Evolutionary conservation across 179 eudicot species (phyloP).

Genomic region (Spergularia azorica): DNA sequence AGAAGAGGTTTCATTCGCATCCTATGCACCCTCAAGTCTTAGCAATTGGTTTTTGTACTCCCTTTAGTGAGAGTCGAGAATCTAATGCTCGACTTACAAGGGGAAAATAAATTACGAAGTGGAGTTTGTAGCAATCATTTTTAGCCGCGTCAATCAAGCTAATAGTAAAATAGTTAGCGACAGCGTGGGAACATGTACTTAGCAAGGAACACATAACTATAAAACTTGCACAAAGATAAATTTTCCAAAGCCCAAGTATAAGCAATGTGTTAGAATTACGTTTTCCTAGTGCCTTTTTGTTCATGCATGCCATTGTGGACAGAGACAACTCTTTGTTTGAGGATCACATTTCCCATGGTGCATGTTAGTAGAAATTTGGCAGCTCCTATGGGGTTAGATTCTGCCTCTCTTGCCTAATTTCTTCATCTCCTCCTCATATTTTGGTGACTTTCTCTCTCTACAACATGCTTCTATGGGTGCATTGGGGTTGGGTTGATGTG

Average conservation of each 20-base stretch:
- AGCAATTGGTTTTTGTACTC: not conserved
- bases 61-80: not conserved
- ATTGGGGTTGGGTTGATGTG: constrained; percentile 37
- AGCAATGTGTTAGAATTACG: constrained; percentile 29
- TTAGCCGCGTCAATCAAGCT: no score
- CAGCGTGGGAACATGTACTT: constrained; percentile 6
- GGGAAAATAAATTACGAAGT: no score
- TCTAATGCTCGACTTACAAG: no score
- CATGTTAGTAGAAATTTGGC: constrained; percentile 30
- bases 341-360: constrained; percentile 49
- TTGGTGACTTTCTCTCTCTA: constrained; percentile 22
- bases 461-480: constrained; percentile 32
- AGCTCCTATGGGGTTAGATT: constrained; percentile 29
- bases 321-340: constrained; percentile 49
- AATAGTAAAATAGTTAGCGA: not conserved
- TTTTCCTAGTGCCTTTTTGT: constrained; percentile 30
- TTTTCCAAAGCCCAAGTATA: constrained; percentile 32
- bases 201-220: constrained; percentile 11
- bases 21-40: not conserved
- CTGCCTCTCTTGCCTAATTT: constrained; percentile 22
- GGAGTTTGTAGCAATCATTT: no score
- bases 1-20: no score
- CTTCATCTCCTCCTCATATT: constrained; percentile 9
- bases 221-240: constrained; percentile 4
- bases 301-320: constrained; percentile 38